Evolutionary conservation across 192 early-diverging fungal genomes (phyloP).

Genomic region (Backusella macrospora): DNA sequence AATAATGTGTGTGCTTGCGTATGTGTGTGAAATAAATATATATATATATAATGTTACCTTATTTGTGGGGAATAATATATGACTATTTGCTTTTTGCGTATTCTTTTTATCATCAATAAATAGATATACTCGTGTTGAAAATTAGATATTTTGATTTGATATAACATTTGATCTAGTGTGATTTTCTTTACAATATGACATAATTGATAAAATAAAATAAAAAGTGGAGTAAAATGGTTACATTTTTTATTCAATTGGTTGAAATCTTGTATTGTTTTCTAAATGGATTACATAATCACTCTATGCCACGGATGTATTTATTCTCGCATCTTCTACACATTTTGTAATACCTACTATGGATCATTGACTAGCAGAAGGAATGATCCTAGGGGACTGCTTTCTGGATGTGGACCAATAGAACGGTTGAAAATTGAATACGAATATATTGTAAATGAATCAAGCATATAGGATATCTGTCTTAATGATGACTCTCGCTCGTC

Average conservation of each 20-base stretch:
- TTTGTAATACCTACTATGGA: too few species aligned
- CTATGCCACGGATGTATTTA: too few species aligned
- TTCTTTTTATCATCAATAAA: not conserved
- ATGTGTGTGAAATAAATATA: constrained; percentile 1
- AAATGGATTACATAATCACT: too few species aligned
- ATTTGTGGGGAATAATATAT: not conserved
- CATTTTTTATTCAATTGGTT: not conserved
- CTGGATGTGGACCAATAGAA: too few species aligned
- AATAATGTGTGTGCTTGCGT: not conserved
- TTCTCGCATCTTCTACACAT: too few species aligned
- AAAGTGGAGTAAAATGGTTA: not conserved
- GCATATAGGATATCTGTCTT: too few species aligned
- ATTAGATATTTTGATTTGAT: not conserved
- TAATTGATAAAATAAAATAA: not conserved
- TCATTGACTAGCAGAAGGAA: too few species aligned
- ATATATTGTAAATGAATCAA: too few species aligned
- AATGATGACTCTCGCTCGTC: too few species aligned
- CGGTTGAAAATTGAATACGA: too few species aligned
- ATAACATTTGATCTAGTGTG: not conserved
- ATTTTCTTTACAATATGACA: not conserved
- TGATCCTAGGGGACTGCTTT: too few species aligned
- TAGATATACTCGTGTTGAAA: not conserved
- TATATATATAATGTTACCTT: not conserved
- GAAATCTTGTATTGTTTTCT: too few species aligned
- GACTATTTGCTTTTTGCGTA: not conserved